These are phyloP conservation scores for Ogataea populi-albae DNA, from an alignment of 805 yeast species.

Conservation along the genomic window DNA sequence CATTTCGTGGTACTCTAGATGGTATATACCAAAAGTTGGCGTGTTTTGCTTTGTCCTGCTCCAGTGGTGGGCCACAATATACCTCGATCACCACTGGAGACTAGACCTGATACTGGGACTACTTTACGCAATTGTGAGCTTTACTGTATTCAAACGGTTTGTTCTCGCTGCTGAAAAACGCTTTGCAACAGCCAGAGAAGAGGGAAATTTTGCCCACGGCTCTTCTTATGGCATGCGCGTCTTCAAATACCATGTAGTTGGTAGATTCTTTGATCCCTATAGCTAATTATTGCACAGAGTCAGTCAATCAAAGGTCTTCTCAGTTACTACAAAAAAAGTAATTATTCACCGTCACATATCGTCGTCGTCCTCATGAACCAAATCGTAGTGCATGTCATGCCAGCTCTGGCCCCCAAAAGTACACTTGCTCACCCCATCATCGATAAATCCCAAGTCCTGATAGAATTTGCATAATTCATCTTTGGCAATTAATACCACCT, in stretches of 20 bases:
- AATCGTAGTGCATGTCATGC: conserved; percentile 50
- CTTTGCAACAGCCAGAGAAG: conserved; percentile 38
- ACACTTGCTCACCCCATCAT: conserved; percentile 62
- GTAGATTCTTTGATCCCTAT: conserved; percentile 54
- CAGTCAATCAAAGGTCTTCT: no score
- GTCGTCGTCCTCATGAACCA: conserved; percentile 43
- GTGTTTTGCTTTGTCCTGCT: conserved; percentile 45
- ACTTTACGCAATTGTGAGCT: conserved; percentile 46
- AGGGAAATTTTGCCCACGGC: conserved; percentile 40
- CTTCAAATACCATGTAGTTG: conserved; percentile 45
- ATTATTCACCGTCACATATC: conserved; percentile 18
- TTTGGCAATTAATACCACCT: conserved; percentile 72
- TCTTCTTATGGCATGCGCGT: conserved; percentile 65
- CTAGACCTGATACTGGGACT: conserved; percentile 58
- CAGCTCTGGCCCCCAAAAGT: conserved; percentile 57
- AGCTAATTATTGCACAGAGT: conserved; percentile 2
- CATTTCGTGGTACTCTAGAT: conserved; percentile 38
- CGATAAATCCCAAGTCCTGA: conserved; percentile 74
- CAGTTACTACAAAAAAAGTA: no score
- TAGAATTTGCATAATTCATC: conserved; percentile 70
- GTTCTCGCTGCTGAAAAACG: conserved; percentile 35
- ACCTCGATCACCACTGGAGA: conserved; percentile 71
- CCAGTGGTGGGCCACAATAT: conserved; percentile 78
- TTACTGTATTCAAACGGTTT: conserved; percentile 38
- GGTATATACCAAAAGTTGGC: conserved; percentile 34